Conservation (phyloP, 2,329 filamentous ascomycete species). For the Colletotrichum sp. region DNA sequence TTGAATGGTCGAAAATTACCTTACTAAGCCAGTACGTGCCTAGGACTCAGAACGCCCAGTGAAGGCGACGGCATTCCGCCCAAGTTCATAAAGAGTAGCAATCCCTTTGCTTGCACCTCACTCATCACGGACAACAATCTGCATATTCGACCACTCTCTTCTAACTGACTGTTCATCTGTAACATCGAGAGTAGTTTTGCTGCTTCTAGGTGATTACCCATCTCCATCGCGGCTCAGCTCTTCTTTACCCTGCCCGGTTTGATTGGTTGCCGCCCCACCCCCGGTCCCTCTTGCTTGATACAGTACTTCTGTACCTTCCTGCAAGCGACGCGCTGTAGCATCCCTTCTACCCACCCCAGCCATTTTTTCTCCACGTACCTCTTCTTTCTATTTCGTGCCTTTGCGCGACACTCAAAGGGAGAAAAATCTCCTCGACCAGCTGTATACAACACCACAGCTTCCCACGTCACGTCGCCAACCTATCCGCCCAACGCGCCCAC, state of each 20-base stretch:
- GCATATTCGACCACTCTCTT: not conserved
- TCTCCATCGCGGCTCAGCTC: not conserved
- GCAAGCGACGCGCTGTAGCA: not conserved
- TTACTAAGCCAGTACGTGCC: not conserved
- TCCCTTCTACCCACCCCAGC: constrained; percentile 14
- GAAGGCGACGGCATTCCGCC: not conserved
- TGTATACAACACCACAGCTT: not conserved
- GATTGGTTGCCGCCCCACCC: not conserved
- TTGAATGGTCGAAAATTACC: not conserved
- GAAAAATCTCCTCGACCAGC: constrained; percentile 11
- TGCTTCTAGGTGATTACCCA: not conserved
- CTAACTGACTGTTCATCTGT: not conserved
- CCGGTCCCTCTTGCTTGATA: not conserved
- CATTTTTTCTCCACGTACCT: constrained; percentile 20
- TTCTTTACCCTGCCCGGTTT: not conserved
- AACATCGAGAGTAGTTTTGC: not conserved
- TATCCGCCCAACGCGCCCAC: constrained; percentile 2
- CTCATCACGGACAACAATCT: not conserved
- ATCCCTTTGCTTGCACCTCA: not conserved
- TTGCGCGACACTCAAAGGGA: not conserved
- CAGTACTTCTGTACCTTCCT: not conserved
- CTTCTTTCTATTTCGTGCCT: not conserved
- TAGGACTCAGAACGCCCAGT: not conserved
- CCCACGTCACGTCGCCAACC: constrained; percentile 10
- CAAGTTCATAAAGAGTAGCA: not conserved